Conservation (phyloP, 139 green algal species). For the Raphidocelis subcapitata region DNA sequence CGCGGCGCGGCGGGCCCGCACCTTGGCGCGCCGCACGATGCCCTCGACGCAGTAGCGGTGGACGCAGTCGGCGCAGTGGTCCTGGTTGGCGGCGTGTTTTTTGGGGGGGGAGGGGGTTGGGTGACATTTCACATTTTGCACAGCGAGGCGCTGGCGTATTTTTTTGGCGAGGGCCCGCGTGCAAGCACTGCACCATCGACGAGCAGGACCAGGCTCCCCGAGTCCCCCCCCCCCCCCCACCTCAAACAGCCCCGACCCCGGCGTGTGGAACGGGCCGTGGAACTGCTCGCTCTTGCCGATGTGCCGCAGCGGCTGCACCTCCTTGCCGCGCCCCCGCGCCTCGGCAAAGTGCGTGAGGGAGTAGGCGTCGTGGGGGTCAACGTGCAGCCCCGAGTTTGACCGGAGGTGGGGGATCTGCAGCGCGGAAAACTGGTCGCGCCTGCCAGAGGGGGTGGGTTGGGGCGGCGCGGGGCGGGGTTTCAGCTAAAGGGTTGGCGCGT, state of each 20-base stretch:
- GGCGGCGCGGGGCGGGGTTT: no score
- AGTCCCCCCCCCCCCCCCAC: no score
- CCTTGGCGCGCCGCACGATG: background rate
- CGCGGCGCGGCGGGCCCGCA: background rate
- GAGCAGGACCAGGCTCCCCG: no score
- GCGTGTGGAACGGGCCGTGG: constrained; percentile 2
- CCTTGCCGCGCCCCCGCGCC: background rate
- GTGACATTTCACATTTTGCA: no score
- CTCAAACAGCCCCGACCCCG: constrained; percentile 10
- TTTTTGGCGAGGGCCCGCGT: no score
- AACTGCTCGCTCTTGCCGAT: constrained; percentile 10
- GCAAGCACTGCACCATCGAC: no score
- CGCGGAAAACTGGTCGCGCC: background rate
- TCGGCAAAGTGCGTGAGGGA: constrained; percentile 3
- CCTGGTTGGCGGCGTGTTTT: background rate
- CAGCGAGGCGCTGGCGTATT: no score
- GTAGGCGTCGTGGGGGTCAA: constrained; percentile 11
- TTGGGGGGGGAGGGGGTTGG: no score
- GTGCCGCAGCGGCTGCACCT: background rate
- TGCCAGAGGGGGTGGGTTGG: no score
- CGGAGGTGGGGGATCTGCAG: constrained; percentile 10
- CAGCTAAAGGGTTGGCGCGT: no score
- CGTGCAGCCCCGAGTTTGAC: constrained; percentile 4
- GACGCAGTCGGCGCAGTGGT: constrained; percentile 3
- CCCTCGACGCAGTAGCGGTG: constrained; percentile 12